Conservation (phyloP, 257 asterid species). For the Craterostigma plantagineum region DNA sequence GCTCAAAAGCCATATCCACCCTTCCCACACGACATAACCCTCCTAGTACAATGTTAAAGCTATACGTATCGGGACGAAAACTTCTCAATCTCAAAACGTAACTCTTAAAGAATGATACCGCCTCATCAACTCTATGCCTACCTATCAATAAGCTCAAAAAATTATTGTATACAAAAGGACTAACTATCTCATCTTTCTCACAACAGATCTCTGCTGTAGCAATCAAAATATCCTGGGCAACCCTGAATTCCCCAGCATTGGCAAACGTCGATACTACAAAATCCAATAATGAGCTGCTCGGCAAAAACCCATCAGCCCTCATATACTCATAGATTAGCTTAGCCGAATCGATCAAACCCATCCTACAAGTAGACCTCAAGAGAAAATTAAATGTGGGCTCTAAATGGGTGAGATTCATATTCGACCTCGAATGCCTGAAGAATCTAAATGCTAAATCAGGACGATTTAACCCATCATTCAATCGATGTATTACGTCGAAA, state of each 20-base stretch:
- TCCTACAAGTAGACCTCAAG: slow-evolving; percentile 43
- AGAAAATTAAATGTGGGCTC: slow-evolving; percentile 34
- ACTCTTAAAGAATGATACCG: slow-evolving; percentile 39
- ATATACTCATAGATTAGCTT: slow-evolving; percentile 28
- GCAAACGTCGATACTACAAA: slow-evolving; percentile 29
- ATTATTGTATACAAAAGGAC: slow-evolving; percentile 41
- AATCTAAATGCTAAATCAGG: slow-evolving; percentile 62
- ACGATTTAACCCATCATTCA: slow-evolving; percentile 21
- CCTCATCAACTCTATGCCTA: slow-evolving; percentile 39
- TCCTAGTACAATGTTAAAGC: slow-evolving; percentile 59
- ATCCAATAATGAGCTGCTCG: slow-evolving; percentile 22
- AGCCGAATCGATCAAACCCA: slow-evolving; percentile 41
- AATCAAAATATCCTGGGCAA: slow-evolving; percentile 53
- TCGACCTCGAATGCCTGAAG: slow-evolving; percentile 42
- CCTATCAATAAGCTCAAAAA: slow-evolving; percentile 41
- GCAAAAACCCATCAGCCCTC: slow-evolving; percentile 42
- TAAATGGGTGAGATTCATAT: slow-evolving; percentile 37
- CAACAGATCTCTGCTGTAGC: slow-evolving; percentile 30
- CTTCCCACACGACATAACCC: slow-evolving; percentile 59
- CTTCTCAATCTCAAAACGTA: slow-evolving; percentile 37
- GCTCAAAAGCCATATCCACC: slow-evolving; percentile 44
- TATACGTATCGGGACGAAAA: slow-evolving; percentile 42
- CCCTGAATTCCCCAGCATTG: slow-evolving; percentile 31
- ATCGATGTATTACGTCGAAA: slow-evolving; percentile 42
- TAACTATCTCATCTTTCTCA: slow-evolving; percentile 22